Conservation (phyloP, 208 protist species). For the Trypanosoma platydactyli region DNA sequence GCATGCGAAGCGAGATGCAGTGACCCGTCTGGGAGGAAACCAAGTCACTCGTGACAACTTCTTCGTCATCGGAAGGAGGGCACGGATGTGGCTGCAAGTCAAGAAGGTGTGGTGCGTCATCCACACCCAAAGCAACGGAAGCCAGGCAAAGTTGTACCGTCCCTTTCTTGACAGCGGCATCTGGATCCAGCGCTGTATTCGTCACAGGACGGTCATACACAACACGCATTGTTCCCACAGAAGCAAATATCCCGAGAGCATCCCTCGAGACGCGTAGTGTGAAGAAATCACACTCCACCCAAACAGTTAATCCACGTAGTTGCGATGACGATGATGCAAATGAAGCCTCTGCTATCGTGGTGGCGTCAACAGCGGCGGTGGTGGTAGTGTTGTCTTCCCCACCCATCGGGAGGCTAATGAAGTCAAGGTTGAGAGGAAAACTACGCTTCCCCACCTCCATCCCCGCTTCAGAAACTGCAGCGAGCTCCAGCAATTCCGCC, state of each 20-base stretch:
- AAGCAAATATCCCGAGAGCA: conserved; percentile 10
- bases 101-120: conserved; percentile 14
- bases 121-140: conserved; percentile 20
- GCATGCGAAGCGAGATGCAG: conserved; percentile 3
- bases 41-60: neutral
- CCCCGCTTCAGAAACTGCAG: neutral
- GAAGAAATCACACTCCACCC: conserved; percentile 19
- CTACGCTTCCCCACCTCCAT: neutral
- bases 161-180: neutral
- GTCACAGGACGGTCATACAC: conserved; percentile 1
- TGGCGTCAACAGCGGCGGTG: neutral
- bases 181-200: neutral
- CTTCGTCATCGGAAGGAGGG: neutral
- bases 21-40: neutral
- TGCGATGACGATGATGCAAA: neutral
- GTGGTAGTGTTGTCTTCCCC: neutral
- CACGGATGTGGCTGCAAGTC: conserved; percentile 6
- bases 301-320: neutral
- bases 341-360: neutral
- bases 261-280: conserved; percentile 19
- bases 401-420: conserved; percentile 4
- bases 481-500: conserved; percentile 5
- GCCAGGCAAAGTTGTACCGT: conserved; percentile 5
- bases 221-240: conserved; percentile 17
- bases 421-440: too few species aligned